These are phyloP conservation scores for Metschnikowia matae DNA, from an alignment of 805 yeast genomes.

Conservation along the genomic window DNA sequence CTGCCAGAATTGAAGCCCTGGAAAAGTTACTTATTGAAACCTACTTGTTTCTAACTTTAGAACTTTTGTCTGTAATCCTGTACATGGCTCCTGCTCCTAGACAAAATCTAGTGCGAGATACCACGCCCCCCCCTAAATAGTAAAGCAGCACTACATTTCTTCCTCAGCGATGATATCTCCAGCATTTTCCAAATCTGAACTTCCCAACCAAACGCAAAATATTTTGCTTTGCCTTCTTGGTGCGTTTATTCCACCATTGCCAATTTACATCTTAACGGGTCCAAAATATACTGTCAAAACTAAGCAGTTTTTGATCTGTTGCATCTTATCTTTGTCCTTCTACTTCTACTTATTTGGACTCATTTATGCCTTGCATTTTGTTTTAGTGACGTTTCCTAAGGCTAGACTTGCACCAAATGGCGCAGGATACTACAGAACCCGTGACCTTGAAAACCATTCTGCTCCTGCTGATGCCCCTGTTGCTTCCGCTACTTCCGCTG, in stretches of 20 bases:
- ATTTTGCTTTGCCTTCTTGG: conserved; percentile 29
- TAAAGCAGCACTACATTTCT: not conserved
- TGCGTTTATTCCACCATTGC: conserved; percentile 37
- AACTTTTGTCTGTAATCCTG: not conserved
- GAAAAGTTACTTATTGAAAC: too few species aligned
- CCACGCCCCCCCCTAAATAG: not conserved
- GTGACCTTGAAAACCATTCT: not conserved
- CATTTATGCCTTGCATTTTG: conserved; percentile 29
- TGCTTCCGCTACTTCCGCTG: not conserved
- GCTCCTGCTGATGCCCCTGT: not conserved
- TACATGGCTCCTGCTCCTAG: not conserved
- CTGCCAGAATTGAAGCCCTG: too few species aligned
- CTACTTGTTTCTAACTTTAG: not conserved
- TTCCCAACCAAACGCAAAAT: conserved; percentile 18
- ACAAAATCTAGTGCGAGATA: not conserved
- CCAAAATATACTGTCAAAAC: conserved; percentile 28
- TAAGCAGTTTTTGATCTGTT: conserved; percentile 30
- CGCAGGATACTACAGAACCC: not conserved
- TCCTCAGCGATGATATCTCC: conserved; percentile 10
- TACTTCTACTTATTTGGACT: conserved; percentile 27
- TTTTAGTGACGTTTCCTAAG: conserved; percentile 20
- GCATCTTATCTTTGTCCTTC: conserved; percentile 28
- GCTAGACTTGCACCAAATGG: conserved; percentile 8
- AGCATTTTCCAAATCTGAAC: conserved; percentile 8
- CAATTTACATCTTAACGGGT: conserved; percentile 28